Evolutionary conservation across 371 early-diverging fungal species (phyloP).

Genomic region (Mucor plumbeus): DNA sequence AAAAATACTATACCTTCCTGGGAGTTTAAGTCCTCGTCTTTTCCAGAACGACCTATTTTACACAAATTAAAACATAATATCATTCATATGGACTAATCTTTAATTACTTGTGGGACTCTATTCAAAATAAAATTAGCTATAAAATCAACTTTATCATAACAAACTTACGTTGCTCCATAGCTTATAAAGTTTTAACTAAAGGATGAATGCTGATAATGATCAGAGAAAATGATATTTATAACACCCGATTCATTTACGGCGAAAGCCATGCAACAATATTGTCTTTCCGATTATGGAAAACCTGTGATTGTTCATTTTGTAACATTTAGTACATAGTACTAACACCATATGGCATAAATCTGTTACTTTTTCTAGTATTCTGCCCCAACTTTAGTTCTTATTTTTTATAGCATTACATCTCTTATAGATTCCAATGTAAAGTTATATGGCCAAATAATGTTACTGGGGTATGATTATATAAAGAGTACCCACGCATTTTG

Average conservation of each 20-base stretch:
- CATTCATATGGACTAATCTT: background rate
- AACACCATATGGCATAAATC: too few relatives aligned
- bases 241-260: background rate
- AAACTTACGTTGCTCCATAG: background rate
- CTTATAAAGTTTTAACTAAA: background rate
- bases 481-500: too few relatives aligned
- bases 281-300: background rate
- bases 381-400: too few relatives aligned
- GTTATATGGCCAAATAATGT: too few relatives aligned
- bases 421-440: too few relatives aligned
- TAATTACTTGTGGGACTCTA: slow-evolving; percentile 3
- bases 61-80: background rate
- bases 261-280: background rate
- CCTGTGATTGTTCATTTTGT: background rate
- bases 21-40: slow-evolving; percentile 45
- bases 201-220: background rate
- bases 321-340: too few relatives aligned
- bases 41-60: slow-evolving; percentile 53
- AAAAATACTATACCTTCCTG: slow-evolving; percentile 47
- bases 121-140: background rate
- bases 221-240: background rate
- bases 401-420: too few relatives aligned
- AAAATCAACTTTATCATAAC: background rate
- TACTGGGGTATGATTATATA: too few relatives aligned
- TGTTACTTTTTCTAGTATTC: too few relatives aligned